These are phyloP conservation scores for Hemileccinum rubropunctum DNA, from an alignment of 768 basidiomycete species.

Conservation along the genomic window DNA sequence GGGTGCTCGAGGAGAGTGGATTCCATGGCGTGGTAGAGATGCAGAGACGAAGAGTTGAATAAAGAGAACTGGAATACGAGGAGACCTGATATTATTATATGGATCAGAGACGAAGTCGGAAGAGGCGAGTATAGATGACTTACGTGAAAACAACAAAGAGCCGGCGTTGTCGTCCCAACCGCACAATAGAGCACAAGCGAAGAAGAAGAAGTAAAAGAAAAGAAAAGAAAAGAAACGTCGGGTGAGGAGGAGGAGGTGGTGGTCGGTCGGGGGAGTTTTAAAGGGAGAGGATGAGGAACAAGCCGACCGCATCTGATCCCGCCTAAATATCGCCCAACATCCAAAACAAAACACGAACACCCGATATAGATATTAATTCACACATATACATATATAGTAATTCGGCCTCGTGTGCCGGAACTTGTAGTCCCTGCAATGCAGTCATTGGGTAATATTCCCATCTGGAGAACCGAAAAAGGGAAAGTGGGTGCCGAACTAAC, in stretches of 20 bases:
- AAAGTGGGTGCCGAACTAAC: conserved; percentile 1
- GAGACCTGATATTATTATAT: conserved; percentile 25
- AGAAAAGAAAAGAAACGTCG: conserved; percentile 37
- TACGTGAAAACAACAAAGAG: conserved; percentile 35
- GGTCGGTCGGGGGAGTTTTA: conserved; percentile 21
- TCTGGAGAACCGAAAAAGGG: conserved; percentile 6
- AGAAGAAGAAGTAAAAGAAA: conserved; percentile 22
- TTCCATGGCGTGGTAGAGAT: conserved; percentile 39
- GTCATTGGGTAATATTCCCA: conserved; percentile 31
- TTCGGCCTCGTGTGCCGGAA: conserved; percentile 34
- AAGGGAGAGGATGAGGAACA: conserved; percentile 30
- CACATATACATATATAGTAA: conserved; percentile 12
- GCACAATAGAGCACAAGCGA: conserved; percentile 36
- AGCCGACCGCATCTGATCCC: conserved; percentile 26
- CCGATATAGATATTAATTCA: conserved; percentile 12
- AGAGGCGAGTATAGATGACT: conserved; percentile 6
- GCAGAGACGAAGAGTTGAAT: conserved; percentile 40
- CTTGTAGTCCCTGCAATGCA: conserved; percentile 32
- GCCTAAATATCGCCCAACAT: conserved; percentile 31
- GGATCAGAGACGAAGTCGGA: not conserved
- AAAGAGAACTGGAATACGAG: conserved; percentile 33
- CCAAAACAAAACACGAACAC: not conserved
- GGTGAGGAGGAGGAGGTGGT: conserved; percentile 39
- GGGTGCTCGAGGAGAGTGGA: conserved; percentile 50
- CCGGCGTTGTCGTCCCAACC: conserved; percentile 30